Evolutionary conservation across 2,329 filamentous ascomycete genomes (phyloP), one percentile per base, ranked within the genome.

Genomic region (Nigrospora oryzae): DNA sequence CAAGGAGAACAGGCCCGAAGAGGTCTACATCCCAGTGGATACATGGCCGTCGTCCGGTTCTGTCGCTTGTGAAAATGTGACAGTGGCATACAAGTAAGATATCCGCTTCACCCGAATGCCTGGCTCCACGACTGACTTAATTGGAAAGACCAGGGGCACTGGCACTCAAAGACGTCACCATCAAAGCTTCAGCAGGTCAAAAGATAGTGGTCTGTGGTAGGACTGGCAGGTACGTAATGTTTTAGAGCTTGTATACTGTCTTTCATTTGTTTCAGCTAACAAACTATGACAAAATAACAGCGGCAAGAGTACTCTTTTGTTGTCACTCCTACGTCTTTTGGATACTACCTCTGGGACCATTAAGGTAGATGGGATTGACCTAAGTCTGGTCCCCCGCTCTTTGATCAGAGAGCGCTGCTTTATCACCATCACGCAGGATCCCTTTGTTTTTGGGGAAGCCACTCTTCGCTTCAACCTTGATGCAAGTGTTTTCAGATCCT

Each of bases 151-250:
- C 23, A 10, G 23, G 23, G 5, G 23, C 5, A 7, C 23, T 28
- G 23, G 23, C 23, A 2, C 8, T 28, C 5, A 28, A 28, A 7
- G 23, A 7, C 2, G 23, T 28, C 7, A 28, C 5, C 23, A 28
- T 28, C 8, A 28, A 28, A 28, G 23, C 23, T 28, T 28, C 7
- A 10, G 23, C 70, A 0, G 75, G 74, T 8, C 63, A 75, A 51
- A 69, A 70, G 51, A 56, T 74, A n/a, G 62, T 70, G 3, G 63
- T 80, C 5, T 75, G 71, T 37, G 77, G 77, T 1, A 65, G 75
- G 2, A 80, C 70, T 19, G 75, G 71, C 47, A 70, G 66, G 67
- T 65, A 54, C 54, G 58, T 17, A 40, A 36, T 38, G 13, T 1
- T 16, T 14, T 8, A 10, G 23, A 10, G 8, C 7, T 28, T 10